Conservation (phyloP, 164 flowering plant genomes). For the Macadamia integrifolia region DNA sequence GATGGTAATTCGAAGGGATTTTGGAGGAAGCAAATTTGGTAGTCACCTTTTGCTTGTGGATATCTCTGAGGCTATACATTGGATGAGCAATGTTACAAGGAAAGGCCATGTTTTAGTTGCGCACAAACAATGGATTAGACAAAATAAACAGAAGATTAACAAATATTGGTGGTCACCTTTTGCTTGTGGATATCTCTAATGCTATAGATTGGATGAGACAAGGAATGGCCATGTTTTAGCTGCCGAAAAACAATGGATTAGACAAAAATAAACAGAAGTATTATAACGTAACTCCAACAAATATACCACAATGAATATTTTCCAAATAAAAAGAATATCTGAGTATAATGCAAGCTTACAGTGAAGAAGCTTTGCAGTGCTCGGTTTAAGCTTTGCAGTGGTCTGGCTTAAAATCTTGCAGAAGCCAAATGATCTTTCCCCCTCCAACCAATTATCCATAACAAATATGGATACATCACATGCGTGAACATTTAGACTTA, state of each 20-base stretch:
- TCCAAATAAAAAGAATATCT: neutral
- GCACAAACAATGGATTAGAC: conserved; percentile 9
- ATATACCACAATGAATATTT: neutral
- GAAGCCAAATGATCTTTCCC: conserved; percentile 55
- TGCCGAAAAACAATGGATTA: too few species aligned
- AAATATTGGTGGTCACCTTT: too few species aligned
- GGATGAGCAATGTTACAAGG: conserved; percentile 52
- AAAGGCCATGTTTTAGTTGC: conserved; percentile 98
- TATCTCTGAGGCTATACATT: conserved; percentile 56
- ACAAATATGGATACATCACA: neutral
- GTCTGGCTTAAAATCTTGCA: conserved; percentile 53
- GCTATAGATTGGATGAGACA: too few species aligned
- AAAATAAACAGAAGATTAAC: too few species aligned
- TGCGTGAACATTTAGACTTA: neutral
- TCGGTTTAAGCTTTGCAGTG: conserved; percentile 24
- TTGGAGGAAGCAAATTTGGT: conserved; percentile 64
- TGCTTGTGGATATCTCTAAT: too few species aligned
- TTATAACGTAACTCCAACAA: neutral
- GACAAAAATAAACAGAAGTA: too few species aligned
- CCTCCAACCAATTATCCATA: conserved; percentile 75
- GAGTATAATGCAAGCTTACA: conserved; percentile 30
- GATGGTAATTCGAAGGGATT: conserved; percentile 59
- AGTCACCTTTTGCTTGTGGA: conserved; percentile 56
- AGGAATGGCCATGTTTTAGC: too few species aligned
- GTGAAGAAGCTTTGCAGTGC: conserved; percentile 38